Base-by-base conservation (phyloP, 2,329 filamentous ascomycete genomes). In the Colletotrichum falcatum region DNA sequence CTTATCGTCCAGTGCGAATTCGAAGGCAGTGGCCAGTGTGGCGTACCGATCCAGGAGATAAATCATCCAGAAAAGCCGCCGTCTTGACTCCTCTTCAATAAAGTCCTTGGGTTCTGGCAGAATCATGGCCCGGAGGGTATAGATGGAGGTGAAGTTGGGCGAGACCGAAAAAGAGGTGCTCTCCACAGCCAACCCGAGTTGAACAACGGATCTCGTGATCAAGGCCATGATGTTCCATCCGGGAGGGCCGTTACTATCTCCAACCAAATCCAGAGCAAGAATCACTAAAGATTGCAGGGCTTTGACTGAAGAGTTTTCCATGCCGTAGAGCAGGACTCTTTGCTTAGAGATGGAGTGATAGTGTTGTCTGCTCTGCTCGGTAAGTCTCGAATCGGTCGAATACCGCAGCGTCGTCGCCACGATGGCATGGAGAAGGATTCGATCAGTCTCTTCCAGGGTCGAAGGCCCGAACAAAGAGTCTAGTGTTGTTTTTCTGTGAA, bases 1-100 rank as follows among this genome's bases (percentile, higher is more conserved):
- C 77, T 92, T 93, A 76, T 97, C 94, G 74, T 95, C 91, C 23
- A 98, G 83, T 0, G 94, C 93, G 78, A 97, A 97, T 75, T 97
- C 94, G 75, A 97, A 97, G 0, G 95, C 94, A 0, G 95, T 97
- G 0, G 94, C 92, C 66, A 97, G 91, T 0, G 94, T 97, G 0
- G 94, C 94, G 77, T 97, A 97, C 60, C 95, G 88, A 78, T 98
- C 95, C 7, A 98, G 86, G 16, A 97, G 83, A 77, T 97, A 98
- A 14, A 97, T 91, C 90, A 97, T 95, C 95, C 95, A 98, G 79
- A 98, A 97, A 1, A 97, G 84, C 33, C 95, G 87, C 35, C 95
- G 88, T 35, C 94, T 86, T 51, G 93, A 92, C 79, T 98, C 95
- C 72, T 97, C 95, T 78, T 97, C 94, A 66, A 97, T 92, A 80